Evolutionary conservation across 805 yeast species (phyloP).

Genomic region (Jamesozyma piceae): DNA sequence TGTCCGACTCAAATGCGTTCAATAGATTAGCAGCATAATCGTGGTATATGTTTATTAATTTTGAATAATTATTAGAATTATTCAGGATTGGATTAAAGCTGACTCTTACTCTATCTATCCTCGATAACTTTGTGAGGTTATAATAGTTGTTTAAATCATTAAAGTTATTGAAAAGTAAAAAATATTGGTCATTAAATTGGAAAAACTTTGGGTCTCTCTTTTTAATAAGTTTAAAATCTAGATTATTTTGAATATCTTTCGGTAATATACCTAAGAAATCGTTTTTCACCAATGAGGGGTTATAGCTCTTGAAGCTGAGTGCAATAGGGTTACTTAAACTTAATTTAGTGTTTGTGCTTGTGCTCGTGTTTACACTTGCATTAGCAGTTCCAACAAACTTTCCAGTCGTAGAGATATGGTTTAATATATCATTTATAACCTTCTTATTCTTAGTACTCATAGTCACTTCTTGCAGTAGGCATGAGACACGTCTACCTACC

Average conservation of each 20-base stretch:
- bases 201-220: slow-evolving; percentile 25
- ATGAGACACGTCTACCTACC: too few relatives aligned
- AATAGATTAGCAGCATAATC: slow-evolving; percentile 10
- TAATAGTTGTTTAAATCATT: slow-evolving; percentile 11
- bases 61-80: not conserved
- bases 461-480: too few relatives aligned
- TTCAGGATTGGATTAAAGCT: slow-evolving; percentile 9
- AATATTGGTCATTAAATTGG: slow-evolving; percentile 23
- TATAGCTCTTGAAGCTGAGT: slow-evolving; percentile 12
- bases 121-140: slow-evolving; percentile 9
- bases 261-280: slow-evolving; percentile 18
- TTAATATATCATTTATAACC: slow-evolving; percentile 9
- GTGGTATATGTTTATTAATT: not conserved
- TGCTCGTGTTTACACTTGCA: not conserved
- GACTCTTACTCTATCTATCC: slow-evolving; percentile 16
- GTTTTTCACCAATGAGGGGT: slow-evolving; percentile 14
- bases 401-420: slow-evolving; percentile 12
- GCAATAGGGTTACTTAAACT: not conserved
- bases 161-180: slow-evolving; percentile 15
- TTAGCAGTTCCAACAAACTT: slow-evolving; percentile 11
- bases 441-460: slow-evolving; percentile 8
- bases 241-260: not conserved
- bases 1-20: slow-evolving; percentile 17
- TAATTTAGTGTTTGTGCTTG: not conserved
- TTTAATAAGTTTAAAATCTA: slow-evolving; percentile 13